A percentile compares a stretch with the other conserved stretches of the same genome.
Evolutionary conservation across 2,329 filamentous ascomycete genomes (phyloP).

Genomic region (Didymella lethalis): DNA sequence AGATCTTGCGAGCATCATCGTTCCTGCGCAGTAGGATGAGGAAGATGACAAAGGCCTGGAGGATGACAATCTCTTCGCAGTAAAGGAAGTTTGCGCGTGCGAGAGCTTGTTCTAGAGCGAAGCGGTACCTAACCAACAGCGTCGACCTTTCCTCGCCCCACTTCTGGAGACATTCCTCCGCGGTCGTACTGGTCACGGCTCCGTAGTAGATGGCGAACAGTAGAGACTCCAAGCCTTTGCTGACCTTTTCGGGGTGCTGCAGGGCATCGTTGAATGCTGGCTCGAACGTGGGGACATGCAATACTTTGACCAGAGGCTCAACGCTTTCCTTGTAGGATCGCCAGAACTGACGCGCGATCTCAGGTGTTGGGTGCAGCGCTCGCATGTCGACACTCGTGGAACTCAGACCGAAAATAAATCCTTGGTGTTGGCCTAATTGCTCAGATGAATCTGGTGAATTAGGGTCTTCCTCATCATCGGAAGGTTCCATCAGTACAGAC

Average conservation of each 20-base stretch:
- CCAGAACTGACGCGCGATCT: constrained; percentile 70
- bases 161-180: constrained; percentile 56
- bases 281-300: constrained; percentile 74
- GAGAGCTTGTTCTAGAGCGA: constrained; percentile 69
- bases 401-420: constrained; percentile 76
- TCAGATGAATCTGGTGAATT: constrained; percentile 51
- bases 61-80: constrained; percentile 67
- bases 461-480: constrained; percentile 66
- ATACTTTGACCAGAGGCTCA: constrained; percentile 73
- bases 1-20: constrained; percentile 60
- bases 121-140: constrained; percentile 65
- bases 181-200: constrained; percentile 61
- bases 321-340: constrained; percentile 76
- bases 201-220: constrained; percentile 70
- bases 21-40: constrained; percentile 64
- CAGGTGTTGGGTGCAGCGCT: constrained; percentile 69
- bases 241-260: constrained; percentile 65
- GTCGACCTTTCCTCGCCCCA: constrained; percentile 62
- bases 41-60: constrained; percentile 70
- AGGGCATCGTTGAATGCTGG: constrained; percentile 68
- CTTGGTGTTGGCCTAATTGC: constrained; percentile 66
- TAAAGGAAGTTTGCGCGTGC: constrained; percentile 69
- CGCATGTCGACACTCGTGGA: constrained; percentile 73
- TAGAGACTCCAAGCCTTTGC: constrained; percentile 65
- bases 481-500: constrained; percentile 67